Conservation (phyloP, 177 flowering plant genomes). For the Vitis hybrid region DNA sequence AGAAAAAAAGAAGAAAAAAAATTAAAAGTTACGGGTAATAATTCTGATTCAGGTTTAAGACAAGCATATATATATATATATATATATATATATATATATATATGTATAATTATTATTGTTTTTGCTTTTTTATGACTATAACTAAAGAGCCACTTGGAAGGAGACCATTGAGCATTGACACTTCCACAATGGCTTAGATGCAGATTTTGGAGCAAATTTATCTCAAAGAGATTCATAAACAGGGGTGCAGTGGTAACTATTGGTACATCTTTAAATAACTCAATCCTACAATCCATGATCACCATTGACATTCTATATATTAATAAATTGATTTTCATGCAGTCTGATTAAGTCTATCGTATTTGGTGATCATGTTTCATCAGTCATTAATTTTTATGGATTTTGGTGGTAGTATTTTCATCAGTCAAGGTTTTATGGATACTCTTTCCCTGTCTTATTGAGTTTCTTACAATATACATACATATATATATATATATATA, state of each 20-base stretch:
- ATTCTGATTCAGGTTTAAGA: no score
- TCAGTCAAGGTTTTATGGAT: background rate
- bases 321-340: background rate
- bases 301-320: background rate
- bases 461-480: no score
- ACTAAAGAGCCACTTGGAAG: background rate
- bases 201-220: background rate
- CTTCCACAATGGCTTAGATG: background rate
- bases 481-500: no score
- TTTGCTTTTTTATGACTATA: no score
- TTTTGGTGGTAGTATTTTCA: background rate
- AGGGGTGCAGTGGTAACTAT: background rate
- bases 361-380: background rate
- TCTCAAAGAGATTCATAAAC: background rate
- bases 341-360: background rate
- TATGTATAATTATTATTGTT: no score
- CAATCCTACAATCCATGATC: background rate
- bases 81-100: no score
- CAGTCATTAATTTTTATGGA: background rate
- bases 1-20: no score
- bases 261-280: background rate
- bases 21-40: no score
- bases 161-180: background rate
- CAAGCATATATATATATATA: no score
- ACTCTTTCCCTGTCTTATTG: no score